These are phyloP conservation scores for Metschnikowia colocasiae DNA, from an alignment of 805 yeast species.

Conservation along the genomic window DNA sequence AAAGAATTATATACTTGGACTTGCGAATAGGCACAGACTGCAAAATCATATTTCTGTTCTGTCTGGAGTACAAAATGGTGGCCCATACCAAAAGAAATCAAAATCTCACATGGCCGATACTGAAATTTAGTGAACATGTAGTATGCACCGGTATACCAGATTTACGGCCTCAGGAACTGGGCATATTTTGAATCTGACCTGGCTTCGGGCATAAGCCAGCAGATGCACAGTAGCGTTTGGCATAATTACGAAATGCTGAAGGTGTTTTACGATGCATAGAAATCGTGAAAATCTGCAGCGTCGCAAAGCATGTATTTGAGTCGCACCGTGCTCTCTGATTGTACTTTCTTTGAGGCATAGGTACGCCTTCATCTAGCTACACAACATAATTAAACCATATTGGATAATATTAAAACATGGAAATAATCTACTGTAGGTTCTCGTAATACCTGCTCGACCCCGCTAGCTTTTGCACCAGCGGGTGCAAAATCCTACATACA, in stretches of 20 bases:
- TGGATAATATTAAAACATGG: neutral
- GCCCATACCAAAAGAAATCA: neutral
- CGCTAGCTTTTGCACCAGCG: no score
- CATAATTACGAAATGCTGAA: neutral
- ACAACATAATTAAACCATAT: no score
- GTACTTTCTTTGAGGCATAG: neutral
- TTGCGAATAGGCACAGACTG: neutral
- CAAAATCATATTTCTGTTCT: neutral
- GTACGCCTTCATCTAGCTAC: neutral
- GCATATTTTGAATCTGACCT: neutral
- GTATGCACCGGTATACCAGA: neutral
- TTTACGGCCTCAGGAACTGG: neutral
- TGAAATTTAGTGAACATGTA: neutral
- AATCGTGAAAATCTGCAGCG: neutral
- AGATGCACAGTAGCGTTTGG: neutral
- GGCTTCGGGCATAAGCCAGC: neutral
- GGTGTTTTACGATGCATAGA: neutral
- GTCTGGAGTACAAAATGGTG: neutral
- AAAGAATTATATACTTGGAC: neutral
- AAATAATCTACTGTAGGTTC: no score
- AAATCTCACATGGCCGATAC: neutral
- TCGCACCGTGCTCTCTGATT: neutral
- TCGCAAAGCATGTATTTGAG: neutral
- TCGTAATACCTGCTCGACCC: no score
- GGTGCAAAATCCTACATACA: neutral